Evolutionary conservation across 2,329 filamentous ascomycete genomes (phyloP).

Genomic region (Fusarium neocosmosporiellum): DNA sequence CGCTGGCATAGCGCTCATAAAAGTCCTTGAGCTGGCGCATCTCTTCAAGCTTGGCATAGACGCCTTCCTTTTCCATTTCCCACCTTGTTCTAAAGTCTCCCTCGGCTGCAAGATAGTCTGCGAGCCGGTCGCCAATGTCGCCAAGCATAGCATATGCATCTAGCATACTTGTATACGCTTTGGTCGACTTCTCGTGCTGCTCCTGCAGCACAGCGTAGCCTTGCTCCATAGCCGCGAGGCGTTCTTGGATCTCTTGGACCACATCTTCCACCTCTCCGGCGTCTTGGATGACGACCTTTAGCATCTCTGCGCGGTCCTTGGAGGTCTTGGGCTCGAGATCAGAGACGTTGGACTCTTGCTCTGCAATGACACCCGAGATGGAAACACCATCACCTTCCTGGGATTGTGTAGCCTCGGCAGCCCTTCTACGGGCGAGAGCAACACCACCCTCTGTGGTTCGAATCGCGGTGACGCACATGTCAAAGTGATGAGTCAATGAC

Average conservation of each 20-base stretch:
- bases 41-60: constrained; percentile 77
- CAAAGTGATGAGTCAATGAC: constrained; percentile 87
- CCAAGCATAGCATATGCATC: constrained; percentile 75
- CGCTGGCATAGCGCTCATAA: constrained; percentile 86
- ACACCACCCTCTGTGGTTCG: constrained; percentile 88
- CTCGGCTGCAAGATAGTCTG: constrained; percentile 72
- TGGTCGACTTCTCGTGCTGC: constrained; percentile 64
- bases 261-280: constrained; percentile 74
- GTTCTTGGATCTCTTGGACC: constrained; percentile 77
- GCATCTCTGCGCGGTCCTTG: constrained; percentile 83
- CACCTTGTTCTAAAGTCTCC: constrained; percentile 74
- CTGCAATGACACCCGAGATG: constrained; percentile 74
- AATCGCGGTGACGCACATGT: constrained; percentile 91
- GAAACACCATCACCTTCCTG: constrained; percentile 63
- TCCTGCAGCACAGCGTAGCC: constrained; percentile 72
- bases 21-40: constrained; percentile 83
- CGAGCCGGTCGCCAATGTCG: constrained; percentile 73
- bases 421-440: constrained; percentile 74
- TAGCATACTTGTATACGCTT: constrained; percentile 67
- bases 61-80: constrained; percentile 77
- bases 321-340: constrained; percentile 77
- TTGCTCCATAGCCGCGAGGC: constrained; percentile 80
- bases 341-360: constrained; percentile 63
- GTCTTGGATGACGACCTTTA: constrained; percentile 81
- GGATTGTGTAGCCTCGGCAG: constrained; percentile 69